These are phyloP conservation scores for Periconia macrospinosa DNA, from an alignment of 2,329 filamentous ascomycete species.

Conservation along the genomic window DNA sequence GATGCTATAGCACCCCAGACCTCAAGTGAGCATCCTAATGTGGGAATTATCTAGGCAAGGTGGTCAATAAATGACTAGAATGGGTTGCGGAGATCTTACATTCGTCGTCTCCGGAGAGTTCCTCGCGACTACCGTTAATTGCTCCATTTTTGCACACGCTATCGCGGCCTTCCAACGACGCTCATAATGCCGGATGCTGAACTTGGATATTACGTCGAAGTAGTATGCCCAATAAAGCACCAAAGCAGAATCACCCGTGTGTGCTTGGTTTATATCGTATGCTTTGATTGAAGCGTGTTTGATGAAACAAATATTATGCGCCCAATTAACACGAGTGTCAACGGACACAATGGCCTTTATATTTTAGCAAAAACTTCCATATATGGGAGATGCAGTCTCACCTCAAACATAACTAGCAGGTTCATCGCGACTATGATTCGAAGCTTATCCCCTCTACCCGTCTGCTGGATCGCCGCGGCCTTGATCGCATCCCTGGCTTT, in stretches of 20 bases:
- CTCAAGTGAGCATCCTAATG: slow-evolving; percentile 13
- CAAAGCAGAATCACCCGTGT: background rate
- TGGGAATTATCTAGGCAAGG: slow-evolving; percentile 5
- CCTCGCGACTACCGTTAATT: background rate
- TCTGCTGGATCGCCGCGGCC: background rate
- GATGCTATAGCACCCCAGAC: slow-evolving; percentile 7
- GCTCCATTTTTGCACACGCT: background rate
- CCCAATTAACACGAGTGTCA: background rate
- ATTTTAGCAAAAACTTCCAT: background rate
- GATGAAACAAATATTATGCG: background rate
- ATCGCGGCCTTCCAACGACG: background rate
- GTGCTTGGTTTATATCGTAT: background rate
- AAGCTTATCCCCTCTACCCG: slow-evolving; percentile 4
- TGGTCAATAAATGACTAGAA: background rate
- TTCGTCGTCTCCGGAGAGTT: background rate
- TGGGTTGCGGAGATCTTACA: background rate
- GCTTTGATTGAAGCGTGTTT: background rate
- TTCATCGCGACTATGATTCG: slow-evolving; percentile 14
- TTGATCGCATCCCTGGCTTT: slow-evolving; percentile 8
- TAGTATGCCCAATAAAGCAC: background rate
- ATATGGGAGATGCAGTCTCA: background rate
- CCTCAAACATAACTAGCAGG: slow-evolving; percentile 16
- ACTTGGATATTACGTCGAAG: background rate
- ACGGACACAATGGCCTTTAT: background rate
- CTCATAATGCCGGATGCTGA: background rate